Evolutionary conservation across 169 alveolate genomes (phyloP), one percentile per base, ranked within the genome.

Genomic region (Plasmodium ovale): DNA sequence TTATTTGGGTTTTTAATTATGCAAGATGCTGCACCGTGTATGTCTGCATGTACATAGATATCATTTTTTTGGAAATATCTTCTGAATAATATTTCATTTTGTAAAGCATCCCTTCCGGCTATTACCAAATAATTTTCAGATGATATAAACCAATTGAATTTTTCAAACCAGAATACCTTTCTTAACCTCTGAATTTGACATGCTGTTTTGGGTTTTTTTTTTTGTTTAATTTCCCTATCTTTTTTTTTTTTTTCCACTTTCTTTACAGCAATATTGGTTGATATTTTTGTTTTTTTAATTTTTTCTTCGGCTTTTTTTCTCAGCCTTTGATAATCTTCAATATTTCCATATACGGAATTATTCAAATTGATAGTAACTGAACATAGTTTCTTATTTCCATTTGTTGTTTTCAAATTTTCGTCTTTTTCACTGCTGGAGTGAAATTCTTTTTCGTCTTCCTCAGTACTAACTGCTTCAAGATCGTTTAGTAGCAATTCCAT

Each of bases 1-100:
- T 79, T 79, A 47, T 79, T 29, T 4, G 99, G 98, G 77, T 97
- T 98, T 90, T 97, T 98, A 21, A 98, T 95, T 27, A 98, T 94
- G 79, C 98, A 97, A n/a, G 99, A 94, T 12, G 99, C 96, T 12
- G 99, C 99, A 23, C 99, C 99, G 60, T 97, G 98, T 51, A 97
- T 94, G 87, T 98, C 99, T 0, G 99, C 99, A 79, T 98, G 99
- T 62, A 98, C 97, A 87, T 97, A 98, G 39, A 98, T 42, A 79
- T 98, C 99, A 53, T 96, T 96, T 51, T 95, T 95, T 47, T 94
- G 94, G 88, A 98, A 88, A 85, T 98, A 98, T 72, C 97, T 95
- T 89, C 98, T 96, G 71, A 97, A 98, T 62, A 98, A 93, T 56
- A 96, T 94, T 87, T 98, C 99, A 79, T 98, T 98, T 89, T 98